phyloP scores from a whole-genome alignment of 1,139 yeast genomes.

The Debaryomyces subglobosus region DNA sequence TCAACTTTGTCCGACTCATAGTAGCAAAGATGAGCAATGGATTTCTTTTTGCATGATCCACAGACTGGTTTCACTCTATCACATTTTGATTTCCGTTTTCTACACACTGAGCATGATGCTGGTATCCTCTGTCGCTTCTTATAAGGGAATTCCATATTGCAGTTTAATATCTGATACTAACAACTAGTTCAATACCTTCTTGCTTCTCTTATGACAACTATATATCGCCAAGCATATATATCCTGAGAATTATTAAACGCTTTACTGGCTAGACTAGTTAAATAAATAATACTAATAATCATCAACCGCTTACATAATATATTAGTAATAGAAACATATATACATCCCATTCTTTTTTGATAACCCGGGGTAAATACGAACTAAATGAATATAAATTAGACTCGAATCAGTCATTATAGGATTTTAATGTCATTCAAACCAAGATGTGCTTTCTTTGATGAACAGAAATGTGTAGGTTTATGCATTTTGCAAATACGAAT shows the following conservation, averaged over 20 bases:
- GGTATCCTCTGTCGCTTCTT: constrained; percentile 47
- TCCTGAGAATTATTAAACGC: not conserved
- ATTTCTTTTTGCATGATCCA: constrained; percentile 70
- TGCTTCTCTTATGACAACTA: not conserved
- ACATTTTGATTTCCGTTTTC: constrained; percentile 54
- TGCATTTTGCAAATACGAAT: too few species aligned
- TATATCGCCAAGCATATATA: not conserved
- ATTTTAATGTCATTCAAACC: too few species aligned
- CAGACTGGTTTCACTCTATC: constrained; percentile 72
- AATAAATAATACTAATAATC: not conserved
- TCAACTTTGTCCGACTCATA: constrained; percentile 48
- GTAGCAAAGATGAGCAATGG: constrained; percentile 72
- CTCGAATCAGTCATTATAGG: too few species aligned
- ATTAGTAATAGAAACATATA: not conserved
- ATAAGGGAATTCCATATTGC: constrained; percentile 26
- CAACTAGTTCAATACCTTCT: not conserved
- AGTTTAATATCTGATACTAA: not conserved
- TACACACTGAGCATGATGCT: constrained; percentile 50
- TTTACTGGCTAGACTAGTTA: not conserved
- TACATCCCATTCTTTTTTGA: not conserved
- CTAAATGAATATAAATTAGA: too few species aligned
- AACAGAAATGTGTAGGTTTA: too few species aligned
- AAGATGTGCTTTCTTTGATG: too few species aligned
- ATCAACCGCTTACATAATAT: not conserved
- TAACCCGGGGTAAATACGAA: not conserved